Percentiles rank a stretch among this genome's conserved stretches.
phyloP scores from a whole-genome alignment of 192 early-diverging fungal species.

The Chytriomyces hyalinus region DNA sequence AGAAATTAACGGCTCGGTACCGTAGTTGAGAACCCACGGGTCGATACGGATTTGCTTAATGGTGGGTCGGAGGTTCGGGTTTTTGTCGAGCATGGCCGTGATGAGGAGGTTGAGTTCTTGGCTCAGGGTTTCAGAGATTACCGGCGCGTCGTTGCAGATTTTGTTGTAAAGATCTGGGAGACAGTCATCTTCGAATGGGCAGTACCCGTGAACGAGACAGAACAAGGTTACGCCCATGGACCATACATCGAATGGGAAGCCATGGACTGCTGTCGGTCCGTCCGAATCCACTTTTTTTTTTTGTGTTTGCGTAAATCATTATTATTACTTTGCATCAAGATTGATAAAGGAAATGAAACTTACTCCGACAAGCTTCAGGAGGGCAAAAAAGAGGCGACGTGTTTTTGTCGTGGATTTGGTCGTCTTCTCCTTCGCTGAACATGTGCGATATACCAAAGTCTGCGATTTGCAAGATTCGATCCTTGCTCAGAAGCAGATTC shows the following conservation, averaged over 20 bases:
- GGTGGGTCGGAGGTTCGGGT: constrained; percentile 44
- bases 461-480: constrained; percentile 56
- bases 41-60: constrained; percentile 47
- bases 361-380: constrained; percentile 58
- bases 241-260: constrained; percentile 64
- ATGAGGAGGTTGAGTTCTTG: constrained; percentile 43
- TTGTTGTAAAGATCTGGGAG: constrained; percentile 48
- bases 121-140: constrained; percentile 36
- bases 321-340: not conserved
- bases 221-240: constrained; percentile 64
- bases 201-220: constrained; percentile 60
- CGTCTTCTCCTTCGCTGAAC: constrained; percentile 58
- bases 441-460: constrained; percentile 71
- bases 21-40: constrained; percentile 54
- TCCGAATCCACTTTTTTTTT: constrained; percentile 16
- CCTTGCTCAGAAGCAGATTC: constrained; percentile 54
- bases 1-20: constrained; percentile 40
- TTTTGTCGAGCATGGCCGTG: constrained; percentile 51
- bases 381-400: constrained; percentile 60
- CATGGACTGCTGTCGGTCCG: constrained; percentile 36
- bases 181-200: constrained; percentile 57
- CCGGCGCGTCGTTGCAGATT: constrained; percentile 42
- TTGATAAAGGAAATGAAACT: constrained; percentile 21
- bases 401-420: constrained; percentile 53
- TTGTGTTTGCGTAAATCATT: not conserved